Percentiles rank a stretch among this genome's conserved stretches.
Evolutionary conservation across 768 basidiomycete species (phyloP).

Genomic region (Mycena belliarum): DNA sequence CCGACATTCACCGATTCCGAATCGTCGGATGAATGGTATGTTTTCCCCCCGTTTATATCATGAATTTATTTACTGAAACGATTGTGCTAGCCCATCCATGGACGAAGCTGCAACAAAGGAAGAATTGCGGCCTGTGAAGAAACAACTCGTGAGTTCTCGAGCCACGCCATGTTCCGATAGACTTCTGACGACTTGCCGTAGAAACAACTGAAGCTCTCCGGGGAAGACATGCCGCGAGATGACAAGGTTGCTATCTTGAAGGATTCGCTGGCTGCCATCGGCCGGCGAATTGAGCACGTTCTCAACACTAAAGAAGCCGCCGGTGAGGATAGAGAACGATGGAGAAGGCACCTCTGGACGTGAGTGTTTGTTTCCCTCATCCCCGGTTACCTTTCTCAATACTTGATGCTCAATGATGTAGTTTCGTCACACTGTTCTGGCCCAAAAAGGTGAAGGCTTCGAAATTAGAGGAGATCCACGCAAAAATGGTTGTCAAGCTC

Average conservation of each 20-base stretch:
- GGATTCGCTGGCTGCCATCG: conserved; percentile 92
- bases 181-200: conserved; percentile 31
- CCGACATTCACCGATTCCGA: conserved; percentile 96
- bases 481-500: conserved; percentile 91
- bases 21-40: conserved; percentile 89
- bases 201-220: conserved; percentile 95
- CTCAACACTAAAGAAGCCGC: conserved; percentile 71
- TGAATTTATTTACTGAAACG: neutral
- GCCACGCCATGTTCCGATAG: neutral
- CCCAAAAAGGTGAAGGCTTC: conserved; percentile 94
- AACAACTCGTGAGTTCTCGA: conserved; percentile 69
- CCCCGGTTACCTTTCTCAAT: neutral
- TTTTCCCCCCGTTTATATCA: conserved; percentile 24
- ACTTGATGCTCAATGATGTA: conserved; percentile 29
- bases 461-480: conserved; percentile 93
- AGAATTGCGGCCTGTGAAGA: conserved; percentile 94
- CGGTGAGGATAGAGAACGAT: conserved; percentile 83
- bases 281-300: conserved; percentile 86
- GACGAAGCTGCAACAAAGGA: conserved; percentile 92
- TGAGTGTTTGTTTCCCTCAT: conserved; percentile 44
- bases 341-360: conserved; percentile 97
- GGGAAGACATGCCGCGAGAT: conserved; percentile 90
- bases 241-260: conserved; percentile 96
- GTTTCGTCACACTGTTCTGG: conserved; percentile 96
- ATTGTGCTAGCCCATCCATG: conserved; percentile 83